Percentiles rank a stretch among this genome's conserved stretches.
Evolutionary conservation across 768 basidiomycete species (phyloP).

Genomic region (Auricularia cornea): DNA sequence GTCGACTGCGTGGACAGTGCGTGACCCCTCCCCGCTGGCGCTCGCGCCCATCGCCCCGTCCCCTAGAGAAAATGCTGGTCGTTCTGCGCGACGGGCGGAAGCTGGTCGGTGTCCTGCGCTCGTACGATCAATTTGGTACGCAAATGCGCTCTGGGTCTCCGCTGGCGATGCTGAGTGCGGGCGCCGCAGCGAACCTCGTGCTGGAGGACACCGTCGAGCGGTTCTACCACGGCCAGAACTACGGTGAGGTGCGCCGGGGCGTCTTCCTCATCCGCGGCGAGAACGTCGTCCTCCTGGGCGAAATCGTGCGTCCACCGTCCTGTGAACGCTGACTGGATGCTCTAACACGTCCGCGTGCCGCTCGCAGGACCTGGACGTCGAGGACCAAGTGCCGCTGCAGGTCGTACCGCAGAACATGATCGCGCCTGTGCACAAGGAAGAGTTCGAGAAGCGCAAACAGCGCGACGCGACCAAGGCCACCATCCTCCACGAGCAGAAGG

Average conservation of each 20-base stretch:
- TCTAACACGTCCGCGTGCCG: conserved; percentile 4
- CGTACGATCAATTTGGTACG: conserved; percentile 97
- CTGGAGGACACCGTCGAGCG: conserved; percentile 93
- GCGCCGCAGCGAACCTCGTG: conserved; percentile 82
- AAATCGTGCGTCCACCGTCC: conserved; percentile 85
- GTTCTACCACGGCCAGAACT: conserved; percentile 82
- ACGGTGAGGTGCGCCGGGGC: conserved; percentile 81
- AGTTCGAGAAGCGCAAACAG: conserved; percentile 63
- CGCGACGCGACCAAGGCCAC: conserved; percentile 80
- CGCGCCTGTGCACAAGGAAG: conserved; percentile 62
- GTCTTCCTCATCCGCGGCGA: conserved; percentile 95
- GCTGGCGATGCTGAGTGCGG: not conserved
- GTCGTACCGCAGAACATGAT: conserved; percentile 58
- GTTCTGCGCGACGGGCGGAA: conserved; percentile 94
- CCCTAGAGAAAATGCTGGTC: conserved; percentile 94
- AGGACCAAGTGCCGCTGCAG: conserved; percentile 77
- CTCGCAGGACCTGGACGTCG: conserved; percentile 77
- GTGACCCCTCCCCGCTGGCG: conserved; percentile 24
- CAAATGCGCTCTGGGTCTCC: conserved; percentile 3
- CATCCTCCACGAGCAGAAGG: conserved; percentile 73
- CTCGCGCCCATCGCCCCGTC: not conserved
- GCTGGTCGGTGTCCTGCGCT: conserved; percentile 89
- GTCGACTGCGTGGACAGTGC: conserved; percentile 99
- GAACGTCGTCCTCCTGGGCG: conserved; percentile 94
- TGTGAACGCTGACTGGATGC: too few relatives aligned